Conservation (phyloP, 1,284 basidiomycete species). For the Neolentinus lepideus region DNA sequence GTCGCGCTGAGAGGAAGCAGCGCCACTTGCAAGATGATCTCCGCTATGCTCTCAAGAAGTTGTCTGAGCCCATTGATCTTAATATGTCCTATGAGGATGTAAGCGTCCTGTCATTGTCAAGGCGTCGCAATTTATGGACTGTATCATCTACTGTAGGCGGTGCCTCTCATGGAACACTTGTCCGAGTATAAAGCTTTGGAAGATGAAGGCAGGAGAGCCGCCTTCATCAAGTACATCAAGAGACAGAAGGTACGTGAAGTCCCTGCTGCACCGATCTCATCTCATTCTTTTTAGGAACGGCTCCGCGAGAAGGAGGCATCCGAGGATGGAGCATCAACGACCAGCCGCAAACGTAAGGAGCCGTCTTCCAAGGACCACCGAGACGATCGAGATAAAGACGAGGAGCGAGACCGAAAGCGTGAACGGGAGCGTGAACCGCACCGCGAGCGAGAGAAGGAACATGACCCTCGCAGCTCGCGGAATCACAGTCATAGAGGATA, state of each 20-base stretch:
- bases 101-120: constrained; percentile 16
- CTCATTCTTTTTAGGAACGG: constrained; percentile 47
- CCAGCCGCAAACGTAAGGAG: constrained; percentile 71
- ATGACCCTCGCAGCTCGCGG: constrained; percentile 24
- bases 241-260: constrained; percentile 62
- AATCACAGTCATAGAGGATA: constrained; percentile 16
- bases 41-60: constrained; percentile 90
- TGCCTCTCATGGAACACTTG: constrained; percentile 72
- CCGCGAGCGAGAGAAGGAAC: constrained; percentile 19
- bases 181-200: constrained; percentile 80
- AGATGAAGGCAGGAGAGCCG: constrained; percentile 70
- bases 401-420: constrained; percentile 28
- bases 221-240: constrained; percentile 82
- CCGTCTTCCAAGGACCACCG: constrained; percentile 36
- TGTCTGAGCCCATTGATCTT: constrained; percentile 74
- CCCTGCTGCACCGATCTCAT: constrained; percentile 2
- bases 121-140: not conserved
- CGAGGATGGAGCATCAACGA: constrained; percentile 72
- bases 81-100: constrained; percentile 75
- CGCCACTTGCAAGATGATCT: constrained; percentile 92
- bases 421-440: constrained; percentile 28
- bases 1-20: constrained; percentile 75
- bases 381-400: constrained; percentile 11
- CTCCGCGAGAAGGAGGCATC: constrained; percentile 64
- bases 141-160: constrained; percentile 34